Percentiles rank a stretch among this genome's conserved stretches.
Evolutionary conservation across 2,329 filamentous ascomycete species (phyloP).

Genomic region (Metarhizium humberi): DNA sequence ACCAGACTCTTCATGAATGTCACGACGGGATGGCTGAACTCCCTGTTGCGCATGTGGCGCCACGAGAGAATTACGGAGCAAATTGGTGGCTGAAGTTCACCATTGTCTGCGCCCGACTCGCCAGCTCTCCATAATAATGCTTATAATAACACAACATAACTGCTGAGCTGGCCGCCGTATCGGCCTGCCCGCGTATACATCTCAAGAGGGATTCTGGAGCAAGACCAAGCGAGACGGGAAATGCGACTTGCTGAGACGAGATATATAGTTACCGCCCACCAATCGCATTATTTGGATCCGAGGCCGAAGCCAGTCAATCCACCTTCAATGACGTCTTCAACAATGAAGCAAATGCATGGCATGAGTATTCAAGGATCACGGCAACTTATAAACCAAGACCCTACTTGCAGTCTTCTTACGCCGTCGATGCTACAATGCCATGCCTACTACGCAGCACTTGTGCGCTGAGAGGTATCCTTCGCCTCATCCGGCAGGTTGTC

Average conservation of each 20-base stretch:
- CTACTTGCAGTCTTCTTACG: background rate
- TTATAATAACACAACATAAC: background rate
- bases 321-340: no score
- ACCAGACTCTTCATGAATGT: no score
- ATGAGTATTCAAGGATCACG: no score
- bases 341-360: no score
- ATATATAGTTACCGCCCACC: background rate
- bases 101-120: no score
- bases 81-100: background rate
- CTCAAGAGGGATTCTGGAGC: background rate
- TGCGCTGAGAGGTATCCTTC: background rate
- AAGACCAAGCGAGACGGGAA: background rate
- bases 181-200: background rate
- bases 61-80: background rate
- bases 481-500: background rate
- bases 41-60: background rate
- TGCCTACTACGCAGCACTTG: background rate
- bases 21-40: no score
- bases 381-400: background rate
- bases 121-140: background rate
- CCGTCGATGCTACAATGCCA: background rate
- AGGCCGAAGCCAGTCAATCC: no score
- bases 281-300: no score
- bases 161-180: background rate
- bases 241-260: background rate